Evolutionary conservation across 2,329 filamentous ascomycete genomes (phyloP), one percentile per base, ranked within the genome.

Genomic region (Fusarium fujikuroi): DNA sequence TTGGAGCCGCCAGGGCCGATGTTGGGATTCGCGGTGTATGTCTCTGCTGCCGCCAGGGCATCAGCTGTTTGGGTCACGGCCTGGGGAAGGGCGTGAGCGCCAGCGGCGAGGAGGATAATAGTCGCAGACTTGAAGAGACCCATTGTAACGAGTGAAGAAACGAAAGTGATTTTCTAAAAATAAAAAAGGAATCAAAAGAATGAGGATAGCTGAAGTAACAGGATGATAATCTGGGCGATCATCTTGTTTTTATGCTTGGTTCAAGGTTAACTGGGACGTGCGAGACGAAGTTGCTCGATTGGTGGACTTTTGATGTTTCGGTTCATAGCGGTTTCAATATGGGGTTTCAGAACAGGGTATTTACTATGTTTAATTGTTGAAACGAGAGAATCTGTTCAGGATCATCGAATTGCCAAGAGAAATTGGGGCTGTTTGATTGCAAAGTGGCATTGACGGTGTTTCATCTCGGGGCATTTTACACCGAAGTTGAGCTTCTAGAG

Each of bases 1-100:
- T 44, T 69, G 61, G 69, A 76, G 60, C 80, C 80, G 9, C 80
- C 80, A 16, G 80, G 78, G 63, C 80, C 80, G 53, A 82, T 71
- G 25, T 74, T 78, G 52, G 77, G 66, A 64, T 82, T 81, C 16
- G 79, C 75, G 0, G 73, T 77, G 50, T 79, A 82, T 15, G 73
- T 69, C 7, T 77, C 71, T 15, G 68, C 50, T 53, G 63, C 63
- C 43, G 63, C 44, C 52, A 60, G 75, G 46, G 63, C 61, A 52
- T 49, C 61, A n/a, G 63, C 21, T 18, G 47, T 19, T 25, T 30
- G 42, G 8, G 60, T 47, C 4, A 43, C 25, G 18, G 58, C 63
- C 59, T 77, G 72, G 1, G 75, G 76, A 23, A 69, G 64, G 9
- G 76, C 74, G 30, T 60, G 52, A 37, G 50, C 72, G 15, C 71